These are phyloP conservation scores for Elasticomyces elasticus DNA, from an alignment of 495 filamentous ascomycete genomes.

Conservation along the genomic window DNA sequence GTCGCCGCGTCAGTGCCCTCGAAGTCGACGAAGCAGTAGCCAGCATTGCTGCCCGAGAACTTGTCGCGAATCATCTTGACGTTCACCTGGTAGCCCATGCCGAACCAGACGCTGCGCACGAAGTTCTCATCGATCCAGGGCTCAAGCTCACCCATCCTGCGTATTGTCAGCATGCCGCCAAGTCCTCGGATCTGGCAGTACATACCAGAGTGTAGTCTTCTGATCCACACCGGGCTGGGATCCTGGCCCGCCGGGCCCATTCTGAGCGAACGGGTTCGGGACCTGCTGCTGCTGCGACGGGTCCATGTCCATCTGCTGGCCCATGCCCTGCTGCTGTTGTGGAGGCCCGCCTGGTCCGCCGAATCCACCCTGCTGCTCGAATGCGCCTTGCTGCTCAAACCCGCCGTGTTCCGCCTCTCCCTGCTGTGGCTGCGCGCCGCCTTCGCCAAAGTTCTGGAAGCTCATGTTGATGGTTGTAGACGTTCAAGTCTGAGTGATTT, in stretches of 20 bases:
- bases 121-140: constrained; percentile 99
- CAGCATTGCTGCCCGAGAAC: constrained; percentile 96
- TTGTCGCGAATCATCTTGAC: constrained; percentile 99
- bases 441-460: constrained; percentile 22
- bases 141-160: constrained; percentile 97
- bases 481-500: not conserved
- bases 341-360: constrained; percentile 17
- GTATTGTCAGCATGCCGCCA: not conserved
- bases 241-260: constrained; percentile 26
- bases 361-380: constrained; percentile 3
- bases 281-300: constrained; percentile 19
- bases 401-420: constrained; percentile 13
- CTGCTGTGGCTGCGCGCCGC: constrained; percentile 18
- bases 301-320: constrained; percentile 21
- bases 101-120: constrained; percentile 85
- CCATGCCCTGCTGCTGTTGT: constrained; percentile 17
- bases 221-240: constrained; percentile 46
- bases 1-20: constrained; percentile 68
- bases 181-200: constrained; percentile 12
- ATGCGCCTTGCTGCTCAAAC: not conserved
- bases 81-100: constrained; percentile 85
- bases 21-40: constrained; percentile 99
- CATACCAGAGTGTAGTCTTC: constrained; percentile 79
- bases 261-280: constrained; percentile 9
- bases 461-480: constrained; percentile 18